These are phyloP conservation scores for Ilex paraguariensis DNA, from an alignment of 305 asterid species.

Conservation along the genomic window DNA sequence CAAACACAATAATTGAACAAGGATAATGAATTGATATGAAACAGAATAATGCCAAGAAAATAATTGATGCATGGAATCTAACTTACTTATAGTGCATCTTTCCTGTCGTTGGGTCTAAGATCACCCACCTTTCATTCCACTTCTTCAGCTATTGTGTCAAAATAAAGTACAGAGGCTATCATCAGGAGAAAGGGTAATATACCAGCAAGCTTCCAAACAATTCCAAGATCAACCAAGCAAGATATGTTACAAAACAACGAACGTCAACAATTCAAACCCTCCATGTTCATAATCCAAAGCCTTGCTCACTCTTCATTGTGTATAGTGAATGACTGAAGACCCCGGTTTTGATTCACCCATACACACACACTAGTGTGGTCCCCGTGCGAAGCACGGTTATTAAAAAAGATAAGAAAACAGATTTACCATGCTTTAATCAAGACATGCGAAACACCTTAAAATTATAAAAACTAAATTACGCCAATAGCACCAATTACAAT, in stretches of 20 bases:
- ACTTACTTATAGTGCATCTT: slow-evolving; percentile 97
- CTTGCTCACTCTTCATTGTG: background rate
- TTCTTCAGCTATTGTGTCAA: slow-evolving; percentile 66
- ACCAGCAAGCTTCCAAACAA: slow-evolving; percentile 12
- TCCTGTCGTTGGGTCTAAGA: slow-evolving; percentile 96
- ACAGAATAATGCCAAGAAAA: slow-evolving; percentile 8
- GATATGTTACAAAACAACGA: background rate
- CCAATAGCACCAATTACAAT: no score
- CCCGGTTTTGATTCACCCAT: no score
- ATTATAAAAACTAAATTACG: no score
- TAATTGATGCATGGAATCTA: slow-evolving; percentile 7
- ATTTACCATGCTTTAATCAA: no score
- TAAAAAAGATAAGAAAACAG: no score
- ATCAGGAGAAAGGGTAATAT: background rate
- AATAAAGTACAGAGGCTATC: background rate
- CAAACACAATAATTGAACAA: slow-evolving; percentile 15
- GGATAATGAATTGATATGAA: slow-evolving; percentile 12
- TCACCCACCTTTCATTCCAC: slow-evolving; percentile 99
- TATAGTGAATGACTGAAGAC: no score
- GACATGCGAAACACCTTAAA: no score
- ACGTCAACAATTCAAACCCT: background rate
- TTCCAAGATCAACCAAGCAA: slow-evolving; percentile 3
- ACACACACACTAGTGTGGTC: no score
- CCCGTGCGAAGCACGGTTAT: no score
- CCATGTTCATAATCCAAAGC: background rate